Conservation (phyloP, 208 protist species). For the Wallacemonas sp. region DNA sequence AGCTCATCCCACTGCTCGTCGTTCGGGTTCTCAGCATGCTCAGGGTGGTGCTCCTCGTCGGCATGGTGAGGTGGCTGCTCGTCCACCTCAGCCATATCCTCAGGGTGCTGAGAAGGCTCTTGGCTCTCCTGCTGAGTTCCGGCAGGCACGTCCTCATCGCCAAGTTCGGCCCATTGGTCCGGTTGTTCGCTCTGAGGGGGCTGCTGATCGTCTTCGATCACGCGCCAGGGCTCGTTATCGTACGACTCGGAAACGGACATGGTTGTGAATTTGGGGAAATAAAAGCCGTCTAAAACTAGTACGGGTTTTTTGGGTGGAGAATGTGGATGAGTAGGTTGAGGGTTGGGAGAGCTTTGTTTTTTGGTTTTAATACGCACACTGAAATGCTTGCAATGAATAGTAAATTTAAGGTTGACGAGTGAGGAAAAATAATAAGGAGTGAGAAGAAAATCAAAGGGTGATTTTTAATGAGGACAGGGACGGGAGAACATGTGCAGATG, state of each 20-base stretch:
- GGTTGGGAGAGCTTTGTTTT: not conserved
- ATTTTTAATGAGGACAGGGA: not conserved
- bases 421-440: not conserved
- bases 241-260: slow-evolving; percentile 8
- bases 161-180: slow-evolving; percentile 2
- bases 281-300: slow-evolving; percentile 9
- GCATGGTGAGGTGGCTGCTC: slow-evolving; percentile 6
- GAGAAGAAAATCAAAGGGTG: not conserved
- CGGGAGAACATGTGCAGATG: too few species aligned
- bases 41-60: not conserved
- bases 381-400: not conserved
- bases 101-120: not conserved
- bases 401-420: not conserved
- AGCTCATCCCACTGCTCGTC: slow-evolving; percentile 11
- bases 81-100: not conserved
- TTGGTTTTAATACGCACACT: slow-evolving; percentile 4
- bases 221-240: slow-evolving; percentile 7
- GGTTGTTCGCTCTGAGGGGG: not conserved
- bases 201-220: slow-evolving; percentile 4
- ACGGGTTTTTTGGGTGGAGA: not conserved
- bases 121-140: not conserved
- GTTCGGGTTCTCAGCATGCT: not conserved
- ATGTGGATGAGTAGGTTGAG: not conserved
- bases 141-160: not conserved
- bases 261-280: not conserved